Conservation (phyloP, 2,329 filamentous ascomycete species). For the Penicillium decumbens region DNA sequence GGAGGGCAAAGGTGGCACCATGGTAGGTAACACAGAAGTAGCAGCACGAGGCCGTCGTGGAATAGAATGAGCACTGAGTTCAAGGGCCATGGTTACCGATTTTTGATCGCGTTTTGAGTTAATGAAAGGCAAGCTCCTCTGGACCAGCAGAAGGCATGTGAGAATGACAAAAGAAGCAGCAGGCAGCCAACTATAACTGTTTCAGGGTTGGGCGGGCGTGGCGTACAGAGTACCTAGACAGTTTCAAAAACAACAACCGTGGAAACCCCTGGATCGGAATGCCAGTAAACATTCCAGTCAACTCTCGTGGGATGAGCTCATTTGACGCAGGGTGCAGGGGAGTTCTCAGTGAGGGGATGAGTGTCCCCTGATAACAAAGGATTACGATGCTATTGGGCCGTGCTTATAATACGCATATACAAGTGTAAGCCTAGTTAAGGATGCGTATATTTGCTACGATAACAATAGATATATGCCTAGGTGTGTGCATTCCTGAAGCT, state of each 20-base stretch:
- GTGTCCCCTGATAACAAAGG: background rate
- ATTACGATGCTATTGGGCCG: background rate
- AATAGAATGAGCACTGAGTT: constrained; percentile 38
- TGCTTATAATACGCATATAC: background rate
- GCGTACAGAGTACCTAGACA: background rate
- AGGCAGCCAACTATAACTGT: constrained; percentile 15
- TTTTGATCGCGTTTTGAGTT: background rate
- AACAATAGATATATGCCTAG: background rate
- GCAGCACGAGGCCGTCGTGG: constrained; percentile 32
- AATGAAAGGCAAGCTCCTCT: constrained; percentile 8
- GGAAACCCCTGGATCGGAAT: constrained; percentile 32
- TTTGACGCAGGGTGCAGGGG: constrained; percentile 5
- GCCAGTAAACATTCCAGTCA: constrained; percentile 27
- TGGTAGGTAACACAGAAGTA: constrained; percentile 25
- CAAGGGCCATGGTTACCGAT: constrained; percentile 44
- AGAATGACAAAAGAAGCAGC: background rate
- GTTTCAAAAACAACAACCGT: constrained; percentile 25
- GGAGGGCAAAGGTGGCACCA: constrained; percentile 37
- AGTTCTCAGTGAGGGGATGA: background rate
- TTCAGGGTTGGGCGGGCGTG: constrained; percentile 12
- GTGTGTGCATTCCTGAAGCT: background rate
- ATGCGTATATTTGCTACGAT: background rate
- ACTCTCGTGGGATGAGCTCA: constrained; percentile 11
- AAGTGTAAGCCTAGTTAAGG: background rate
- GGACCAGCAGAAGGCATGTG: constrained; percentile 17